phyloP scores from a whole-genome alignment of 495 filamentous ascomycete genomes.

The Neurospora sp. region DNA sequence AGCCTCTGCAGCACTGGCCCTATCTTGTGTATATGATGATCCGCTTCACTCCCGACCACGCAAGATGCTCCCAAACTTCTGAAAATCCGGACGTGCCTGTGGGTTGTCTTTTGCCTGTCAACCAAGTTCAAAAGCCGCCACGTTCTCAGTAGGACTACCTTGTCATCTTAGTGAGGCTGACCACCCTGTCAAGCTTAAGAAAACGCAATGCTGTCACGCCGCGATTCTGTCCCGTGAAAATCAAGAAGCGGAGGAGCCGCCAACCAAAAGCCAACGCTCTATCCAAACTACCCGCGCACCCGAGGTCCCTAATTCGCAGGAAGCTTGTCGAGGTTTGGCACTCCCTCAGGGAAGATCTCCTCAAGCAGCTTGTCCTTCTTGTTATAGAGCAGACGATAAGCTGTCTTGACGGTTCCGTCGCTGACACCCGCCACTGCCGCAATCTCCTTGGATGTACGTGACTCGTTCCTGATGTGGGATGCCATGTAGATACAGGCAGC shows the following conservation, averaged over 20 bases:
- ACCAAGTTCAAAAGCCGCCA: background rate
- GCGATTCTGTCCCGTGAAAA: background rate
- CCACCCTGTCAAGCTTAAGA: background rate
- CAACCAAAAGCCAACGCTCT: background rate
- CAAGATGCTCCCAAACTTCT: background rate
- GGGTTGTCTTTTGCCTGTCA: background rate
- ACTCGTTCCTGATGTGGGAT: constrained; percentile 67
- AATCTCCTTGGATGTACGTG: constrained; percentile 78
- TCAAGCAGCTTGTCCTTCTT: constrained; percentile 63
- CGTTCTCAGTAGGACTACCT: background rate
- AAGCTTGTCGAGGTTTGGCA: constrained; percentile 58
- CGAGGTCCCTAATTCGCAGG: constrained; percentile 33
- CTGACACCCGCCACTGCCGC: constrained; percentile 72
- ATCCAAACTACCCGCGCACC: background rate
- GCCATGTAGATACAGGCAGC: constrained; percentile 96
- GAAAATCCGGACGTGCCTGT: background rate
- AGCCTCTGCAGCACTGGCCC: background rate
- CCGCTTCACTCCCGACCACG: background rate
- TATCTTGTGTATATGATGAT: background rate
- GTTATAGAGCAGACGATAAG: constrained; percentile 77
- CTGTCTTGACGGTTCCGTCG: constrained; percentile 90
- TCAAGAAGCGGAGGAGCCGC: background rate
- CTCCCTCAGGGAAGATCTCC: constrained; percentile 58
- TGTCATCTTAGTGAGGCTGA: background rate
- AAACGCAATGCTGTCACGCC: background rate